Percentiles rank a stretch among this genome's conserved stretches.
Evolutionary conservation across 129 eudicot genomes (phyloP).

Genomic region (Flaveria robusta): DNA sequence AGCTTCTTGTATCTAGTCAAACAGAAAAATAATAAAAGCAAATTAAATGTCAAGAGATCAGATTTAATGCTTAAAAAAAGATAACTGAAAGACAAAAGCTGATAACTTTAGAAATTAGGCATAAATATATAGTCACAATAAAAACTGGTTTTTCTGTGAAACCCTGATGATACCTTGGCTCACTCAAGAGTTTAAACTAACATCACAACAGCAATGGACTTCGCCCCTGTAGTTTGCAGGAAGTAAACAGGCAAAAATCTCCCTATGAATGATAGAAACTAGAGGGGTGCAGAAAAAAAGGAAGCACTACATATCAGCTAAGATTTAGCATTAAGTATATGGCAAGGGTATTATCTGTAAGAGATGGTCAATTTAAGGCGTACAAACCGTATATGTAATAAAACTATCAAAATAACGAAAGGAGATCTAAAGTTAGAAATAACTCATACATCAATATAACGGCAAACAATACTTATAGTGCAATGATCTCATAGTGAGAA

Average conservation of each 20-base stretch:
- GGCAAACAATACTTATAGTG: constrained; percentile 22
- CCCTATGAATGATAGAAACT: constrained; percentile 48
- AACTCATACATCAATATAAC: constrained; percentile 22
- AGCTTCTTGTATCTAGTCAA: constrained; percentile 90
- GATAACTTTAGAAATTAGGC: constrained; percentile 6
- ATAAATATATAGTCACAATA: constrained; percentile 21
- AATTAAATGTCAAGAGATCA: constrained; percentile 45
- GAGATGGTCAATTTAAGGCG: constrained; percentile 9
- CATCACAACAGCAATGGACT: constrained; percentile 68
- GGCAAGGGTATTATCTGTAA: constrained; percentile 19
- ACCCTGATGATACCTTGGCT: constrained; percentile 75
- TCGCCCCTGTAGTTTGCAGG: constrained; percentile 65
- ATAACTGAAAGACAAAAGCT: constrained; percentile 26
- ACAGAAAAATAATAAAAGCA: constrained; percentile 32
- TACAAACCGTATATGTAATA: constrained; percentile 19
- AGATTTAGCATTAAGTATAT: constrained; percentile 26
- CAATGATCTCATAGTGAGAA: constrained; percentile 39
- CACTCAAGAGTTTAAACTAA: constrained; percentile 53
- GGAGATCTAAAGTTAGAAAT: constrained; percentile 16
- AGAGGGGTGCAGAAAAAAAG: constrained; percentile 21
- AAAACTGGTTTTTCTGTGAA: constrained; percentile 42
- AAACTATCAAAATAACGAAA: constrained; percentile 22
- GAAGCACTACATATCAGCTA: constrained; percentile 26
- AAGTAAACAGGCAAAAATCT: constrained; percentile 39
- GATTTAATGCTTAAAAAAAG: constrained; percentile 1